Conservation (phyloP, 805 yeast genomes). For the Kockiozyma suomiensis region DNA sequence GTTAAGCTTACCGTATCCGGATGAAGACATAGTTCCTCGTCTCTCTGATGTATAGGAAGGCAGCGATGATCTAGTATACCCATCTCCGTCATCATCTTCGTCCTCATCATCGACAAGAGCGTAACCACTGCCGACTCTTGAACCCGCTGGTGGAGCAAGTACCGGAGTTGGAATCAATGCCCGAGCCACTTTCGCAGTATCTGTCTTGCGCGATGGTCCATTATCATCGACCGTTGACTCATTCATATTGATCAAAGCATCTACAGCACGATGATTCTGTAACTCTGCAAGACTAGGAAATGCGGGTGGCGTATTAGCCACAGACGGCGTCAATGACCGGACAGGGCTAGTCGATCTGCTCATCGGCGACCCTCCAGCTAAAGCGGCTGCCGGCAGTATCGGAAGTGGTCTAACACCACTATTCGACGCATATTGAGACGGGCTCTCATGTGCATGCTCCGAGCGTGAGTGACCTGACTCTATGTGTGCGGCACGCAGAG, state of each 20-base stretch:
- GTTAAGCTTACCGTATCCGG: conserved; percentile 8
- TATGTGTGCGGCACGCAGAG: conserved; percentile 16
- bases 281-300: conserved; percentile 21
- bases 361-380: background rate
- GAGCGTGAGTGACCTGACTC: conserved; percentile 13
- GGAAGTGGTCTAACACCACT: conserved; percentile 10
- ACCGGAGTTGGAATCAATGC: conserved; percentile 9
- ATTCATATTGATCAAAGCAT: conserved; percentile 17
- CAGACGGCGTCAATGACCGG: background rate
- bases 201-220: background rate
- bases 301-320: conserved; percentile 14
- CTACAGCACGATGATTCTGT: conserved; percentile 14
- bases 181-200: background rate
- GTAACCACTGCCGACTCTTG: background rate
- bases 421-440: conserved; percentile 2
- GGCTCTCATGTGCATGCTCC: background rate
- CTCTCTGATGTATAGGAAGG: conserved; percentile 35
- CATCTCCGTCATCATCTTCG: conserved; percentile 4
- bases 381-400: conserved; percentile 17
- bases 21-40: conserved; percentile 10
- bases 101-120: conserved; percentile 5
- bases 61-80: background rate
- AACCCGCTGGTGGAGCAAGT: conserved; percentile 5
- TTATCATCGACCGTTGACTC: background rate
- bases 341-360: conserved; percentile 12